Percentiles rank a stretch among this genome's conserved stretches.
Conservation (phyloP, 2,329 filamentous ascomycete genomes). For the Lojkania enalia region DNA sequence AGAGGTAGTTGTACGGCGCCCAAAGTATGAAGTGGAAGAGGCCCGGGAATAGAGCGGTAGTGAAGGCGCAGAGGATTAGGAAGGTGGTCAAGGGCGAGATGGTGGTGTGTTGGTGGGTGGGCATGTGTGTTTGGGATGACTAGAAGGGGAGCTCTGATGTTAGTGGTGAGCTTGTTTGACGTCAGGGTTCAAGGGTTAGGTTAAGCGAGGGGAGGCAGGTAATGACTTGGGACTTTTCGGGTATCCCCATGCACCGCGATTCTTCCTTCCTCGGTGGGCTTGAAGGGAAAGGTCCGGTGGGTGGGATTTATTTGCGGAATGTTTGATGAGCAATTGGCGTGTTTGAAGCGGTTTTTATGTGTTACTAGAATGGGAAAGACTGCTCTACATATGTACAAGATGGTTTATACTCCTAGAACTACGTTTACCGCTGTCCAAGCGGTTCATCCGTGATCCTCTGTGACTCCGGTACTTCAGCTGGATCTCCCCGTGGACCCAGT, state of each 20-base stretch:
- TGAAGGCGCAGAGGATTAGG: conserved; percentile 54
- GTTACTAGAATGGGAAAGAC: conserved; percentile 6
- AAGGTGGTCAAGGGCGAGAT: conserved; percentile 45
- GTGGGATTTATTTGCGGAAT: no score
- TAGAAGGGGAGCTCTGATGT: conserved; percentile 7
- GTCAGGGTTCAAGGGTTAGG: conserved; percentile 15
- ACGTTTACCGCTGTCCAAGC: conserved; percentile 61
- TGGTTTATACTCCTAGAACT: background rate
- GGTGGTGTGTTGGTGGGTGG: conserved; percentile 27
- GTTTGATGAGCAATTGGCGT: no score
- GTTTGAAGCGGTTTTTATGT: no score
- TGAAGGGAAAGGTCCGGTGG: no score
- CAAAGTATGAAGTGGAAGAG: conserved; percentile 49
- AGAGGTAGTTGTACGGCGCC: conserved; percentile 40
- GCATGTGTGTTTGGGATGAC: conserved; percentile 19
- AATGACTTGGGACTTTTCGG: no score
- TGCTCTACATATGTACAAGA: conserved; percentile 34
- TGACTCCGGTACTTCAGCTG: conserved; percentile 61
- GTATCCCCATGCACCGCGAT: no score
- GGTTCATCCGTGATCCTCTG: conserved; percentile 63
- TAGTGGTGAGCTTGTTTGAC: conserved; percentile 15
- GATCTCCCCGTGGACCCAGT: conserved; percentile 63
- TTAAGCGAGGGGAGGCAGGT: conserved; percentile 12
- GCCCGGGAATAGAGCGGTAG: conserved; percentile 55
- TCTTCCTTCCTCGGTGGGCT: no score